A percentile compares a stretch with the other conserved stretches of the same genome.
These are phyloP conservation scores for Trypanosoma brucei DNA, from an alignment of 208 protist genomes.

Conservation along the genomic window DNA sequence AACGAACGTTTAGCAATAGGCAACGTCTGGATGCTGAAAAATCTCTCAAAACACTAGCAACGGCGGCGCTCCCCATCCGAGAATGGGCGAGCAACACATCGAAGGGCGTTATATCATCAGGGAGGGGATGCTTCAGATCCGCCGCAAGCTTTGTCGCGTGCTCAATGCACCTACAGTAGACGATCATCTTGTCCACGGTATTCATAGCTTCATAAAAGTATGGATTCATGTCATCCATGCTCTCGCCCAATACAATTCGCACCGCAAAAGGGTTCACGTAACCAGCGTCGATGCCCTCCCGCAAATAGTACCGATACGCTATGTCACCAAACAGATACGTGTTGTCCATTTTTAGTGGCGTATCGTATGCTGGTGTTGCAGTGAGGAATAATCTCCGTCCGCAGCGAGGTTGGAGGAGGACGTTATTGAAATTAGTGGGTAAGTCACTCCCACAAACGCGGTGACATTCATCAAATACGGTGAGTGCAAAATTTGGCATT, in stretches of 20 bases:
- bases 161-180: constrained; percentile 64
- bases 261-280: constrained; percentile 71
- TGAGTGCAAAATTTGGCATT: constrained; percentile 42
- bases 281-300: constrained; percentile 70
- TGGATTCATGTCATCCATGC: constrained; percentile 55
- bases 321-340: constrained; percentile 61
- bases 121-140: constrained; percentile 21
- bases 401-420: constrained; percentile 43
- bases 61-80: constrained; percentile 36
- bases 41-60: constrained; percentile 35
- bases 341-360: constrained; percentile 71
- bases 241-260: constrained; percentile 46
- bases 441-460: constrained; percentile 63
- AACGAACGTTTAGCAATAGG: constrained; percentile 66
- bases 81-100: constrained; percentile 63
- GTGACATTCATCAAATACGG: constrained; percentile 79
- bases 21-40: constrained; percentile 37
- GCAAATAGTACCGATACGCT: constrained; percentile 74
- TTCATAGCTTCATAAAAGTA: constrained; percentile 76
- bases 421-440: constrained; percentile 64
- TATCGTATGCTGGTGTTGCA: constrained; percentile 75
- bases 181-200: constrained; percentile 71
- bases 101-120: constrained; percentile 47
- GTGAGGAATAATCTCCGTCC: constrained; percentile 66
- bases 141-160: constrained; percentile 40